Conservation (phyloP, 1,139 yeast genomes). For the Candida sp. region DNA sequence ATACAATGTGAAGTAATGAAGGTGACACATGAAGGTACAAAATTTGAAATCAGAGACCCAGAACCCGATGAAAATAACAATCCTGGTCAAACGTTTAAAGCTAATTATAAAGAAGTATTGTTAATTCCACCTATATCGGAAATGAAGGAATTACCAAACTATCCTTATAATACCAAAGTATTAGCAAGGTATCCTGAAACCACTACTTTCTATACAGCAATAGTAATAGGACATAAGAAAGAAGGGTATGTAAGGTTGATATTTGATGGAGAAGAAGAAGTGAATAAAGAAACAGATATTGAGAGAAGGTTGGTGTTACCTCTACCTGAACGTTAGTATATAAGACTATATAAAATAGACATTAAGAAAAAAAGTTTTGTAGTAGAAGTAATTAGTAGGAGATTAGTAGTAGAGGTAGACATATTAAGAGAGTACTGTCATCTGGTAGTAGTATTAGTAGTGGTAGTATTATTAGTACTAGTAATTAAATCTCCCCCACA, state of each 20-base stretch:
- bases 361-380: no score
- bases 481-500: no score
- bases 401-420: no score
- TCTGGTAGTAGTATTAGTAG: no score
- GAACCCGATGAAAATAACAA: slow-evolving; percentile 95
- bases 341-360: background rate
- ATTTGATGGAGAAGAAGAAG: slow-evolving; percentile 98
- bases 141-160: slow-evolving; percentile 46
- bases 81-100: slow-evolving; percentile 84
- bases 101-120: slow-evolving; percentile 76
- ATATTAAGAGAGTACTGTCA: no score
- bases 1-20: slow-evolving; percentile 89
- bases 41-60: slow-evolving; percentile 89
- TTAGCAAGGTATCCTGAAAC: slow-evolving; percentile 97
- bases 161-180: slow-evolving; percentile 77
- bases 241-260: slow-evolving; percentile 76
- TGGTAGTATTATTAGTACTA: no score
- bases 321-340: slow-evolving; percentile 54
- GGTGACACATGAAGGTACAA: slow-evolving; percentile 71
- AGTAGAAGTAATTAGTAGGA: no score
- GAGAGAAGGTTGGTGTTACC: slow-evolving; percentile 81
- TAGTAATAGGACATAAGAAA: slow-evolving; percentile 74
- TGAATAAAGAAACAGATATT: slow-evolving; percentile 92
- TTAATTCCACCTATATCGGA: slow-evolving; percentile 56
- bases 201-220: slow-evolving; percentile 94